Evolutionary conservation across 2,329 filamentous ascomycete genomes (phyloP).

Genomic region (Colletotrichum sansevieriae): DNA sequence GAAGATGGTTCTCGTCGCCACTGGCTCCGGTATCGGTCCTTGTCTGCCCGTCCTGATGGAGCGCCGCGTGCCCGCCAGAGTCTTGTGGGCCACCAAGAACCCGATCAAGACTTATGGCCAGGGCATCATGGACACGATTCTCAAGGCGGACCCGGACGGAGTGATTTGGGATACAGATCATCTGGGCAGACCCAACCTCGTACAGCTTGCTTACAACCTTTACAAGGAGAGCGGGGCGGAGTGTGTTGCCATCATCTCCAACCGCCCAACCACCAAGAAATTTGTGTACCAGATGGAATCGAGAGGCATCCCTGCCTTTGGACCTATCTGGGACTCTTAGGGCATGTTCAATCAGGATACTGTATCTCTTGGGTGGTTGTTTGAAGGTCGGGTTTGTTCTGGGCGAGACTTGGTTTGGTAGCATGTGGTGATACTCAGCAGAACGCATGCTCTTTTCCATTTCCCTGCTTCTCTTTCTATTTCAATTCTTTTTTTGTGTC

Average conservation of each 20-base stretch:
- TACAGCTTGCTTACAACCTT: slow-evolving; percentile 64
- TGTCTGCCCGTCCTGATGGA: slow-evolving; percentile 71
- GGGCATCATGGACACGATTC: slow-evolving; percentile 69
- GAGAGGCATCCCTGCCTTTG: slow-evolving; percentile 75
- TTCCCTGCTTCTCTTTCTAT: too few relatives aligned
- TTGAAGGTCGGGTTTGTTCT: background rate
- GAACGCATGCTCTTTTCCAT: too few relatives aligned
- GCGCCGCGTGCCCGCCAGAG: slow-evolving; percentile 64
- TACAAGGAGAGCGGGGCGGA: slow-evolving; percentile 70
- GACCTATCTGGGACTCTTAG: slow-evolving; percentile 77
- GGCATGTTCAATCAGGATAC: too few relatives aligned
- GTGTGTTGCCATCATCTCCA: slow-evolving; percentile 81
- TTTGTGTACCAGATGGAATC: slow-evolving; percentile 78
- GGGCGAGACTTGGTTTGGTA: background rate
- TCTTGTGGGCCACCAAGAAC: slow-evolving; percentile 77
- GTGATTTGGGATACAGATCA: slow-evolving; percentile 75
- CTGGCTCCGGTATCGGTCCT: slow-evolving; percentile 80
- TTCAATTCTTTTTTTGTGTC: background rate
- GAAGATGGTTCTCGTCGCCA: slow-evolving; percentile 75
- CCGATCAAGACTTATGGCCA: slow-evolving; percentile 74
- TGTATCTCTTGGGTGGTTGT: background rate
- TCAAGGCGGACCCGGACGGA: slow-evolving; percentile 69
- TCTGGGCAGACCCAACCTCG: slow-evolving; percentile 69
- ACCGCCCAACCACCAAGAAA: slow-evolving; percentile 74
- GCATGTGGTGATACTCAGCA: background rate